Conservation (phyloP, 306 rosid genomes). For the Vigna trinervia region DNA sequence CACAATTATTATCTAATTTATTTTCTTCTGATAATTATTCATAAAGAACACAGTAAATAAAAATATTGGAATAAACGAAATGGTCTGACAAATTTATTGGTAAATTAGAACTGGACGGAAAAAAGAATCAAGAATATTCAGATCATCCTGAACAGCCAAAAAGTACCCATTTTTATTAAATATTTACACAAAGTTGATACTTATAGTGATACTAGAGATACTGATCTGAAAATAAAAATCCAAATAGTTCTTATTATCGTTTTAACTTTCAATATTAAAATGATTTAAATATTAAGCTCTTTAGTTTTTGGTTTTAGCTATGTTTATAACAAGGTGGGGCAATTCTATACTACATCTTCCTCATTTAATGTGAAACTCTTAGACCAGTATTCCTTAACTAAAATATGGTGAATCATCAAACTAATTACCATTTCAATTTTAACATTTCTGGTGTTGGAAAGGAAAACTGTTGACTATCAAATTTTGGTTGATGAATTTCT, state of each 20-base stretch:
- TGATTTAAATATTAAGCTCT: conserved; percentile 4
- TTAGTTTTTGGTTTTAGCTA: conserved; percentile 1
- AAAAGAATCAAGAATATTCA: background rate
- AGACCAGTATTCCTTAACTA: conserved; percentile 14
- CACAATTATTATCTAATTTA: conserved; percentile 12
- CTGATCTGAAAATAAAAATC: conserved; percentile 6
- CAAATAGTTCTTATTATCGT: conserved; percentile 2
- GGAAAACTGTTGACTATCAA: conserved; percentile 18
- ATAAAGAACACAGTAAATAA: background rate
- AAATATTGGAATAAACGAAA: background rate
- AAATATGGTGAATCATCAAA: conserved; percentile 37
- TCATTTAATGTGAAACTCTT: conserved; percentile 15
- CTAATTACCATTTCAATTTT: conserved; percentile 6
- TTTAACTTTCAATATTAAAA: conserved; percentile 42
- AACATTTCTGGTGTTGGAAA: conserved; percentile 1
- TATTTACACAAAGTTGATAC: background rate
- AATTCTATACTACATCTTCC: background rate
- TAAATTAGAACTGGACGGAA: background rate
- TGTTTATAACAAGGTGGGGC: conserved; percentile 3
- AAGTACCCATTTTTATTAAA: background rate
- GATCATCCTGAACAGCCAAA: background rate
- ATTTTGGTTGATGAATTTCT: conserved; percentile 25
- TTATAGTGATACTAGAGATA: background rate
- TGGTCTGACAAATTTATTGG: background rate
- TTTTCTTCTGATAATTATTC: conserved; percentile 40